Evolutionary conservation across 2,329 filamentous ascomycete species (phyloP).

Genomic region (Claviceps digitariae): DNA sequence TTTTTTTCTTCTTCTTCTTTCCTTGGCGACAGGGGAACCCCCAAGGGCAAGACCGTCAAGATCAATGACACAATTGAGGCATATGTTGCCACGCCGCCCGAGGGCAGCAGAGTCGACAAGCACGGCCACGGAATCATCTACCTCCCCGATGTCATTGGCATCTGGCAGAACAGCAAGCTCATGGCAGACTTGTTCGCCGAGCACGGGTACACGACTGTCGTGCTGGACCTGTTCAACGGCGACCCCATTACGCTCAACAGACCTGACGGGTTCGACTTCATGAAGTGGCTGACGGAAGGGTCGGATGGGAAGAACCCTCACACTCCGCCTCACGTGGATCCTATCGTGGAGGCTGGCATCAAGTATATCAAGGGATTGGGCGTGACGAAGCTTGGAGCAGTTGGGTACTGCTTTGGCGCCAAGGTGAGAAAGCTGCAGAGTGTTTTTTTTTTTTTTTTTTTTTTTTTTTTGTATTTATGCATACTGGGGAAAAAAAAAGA

Average conservation of each 20-base stretch:
- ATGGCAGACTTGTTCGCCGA: slow-evolving; percentile 27
- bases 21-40: slow-evolving; percentile 26
- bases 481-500: neutral
- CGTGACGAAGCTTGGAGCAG: slow-evolving; percentile 38
- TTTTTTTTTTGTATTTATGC: neutral
- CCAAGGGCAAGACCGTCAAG: slow-evolving; percentile 32
- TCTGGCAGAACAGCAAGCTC: slow-evolving; percentile 27
- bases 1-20: too few species aligned
- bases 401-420: slow-evolving; percentile 54
- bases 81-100: slow-evolving; percentile 35
- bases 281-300: slow-evolving; percentile 25
- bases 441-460: too few species aligned
- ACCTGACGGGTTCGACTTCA: slow-evolving; percentile 17
- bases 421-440: slow-evolving; percentile 30
- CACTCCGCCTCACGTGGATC: slow-evolving; percentile 18
- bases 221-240: slow-evolving; percentile 26
- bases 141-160: slow-evolving; percentile 24
- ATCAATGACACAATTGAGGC: slow-evolving; percentile 28
- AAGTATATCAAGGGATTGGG: slow-evolving; percentile 42
- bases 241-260: slow-evolving; percentile 17
- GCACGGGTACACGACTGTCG: slow-evolving; percentile 24
- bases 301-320: slow-evolving; percentile 34
- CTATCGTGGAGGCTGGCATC: slow-evolving; percentile 25
- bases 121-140: slow-evolving; percentile 20
- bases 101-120: slow-evolving; percentile 12